These are phyloP conservation scores for Sporothrix luriei DNA, from an alignment of 2,329 filamentous ascomycete species.

Conservation along the genomic window DNA sequence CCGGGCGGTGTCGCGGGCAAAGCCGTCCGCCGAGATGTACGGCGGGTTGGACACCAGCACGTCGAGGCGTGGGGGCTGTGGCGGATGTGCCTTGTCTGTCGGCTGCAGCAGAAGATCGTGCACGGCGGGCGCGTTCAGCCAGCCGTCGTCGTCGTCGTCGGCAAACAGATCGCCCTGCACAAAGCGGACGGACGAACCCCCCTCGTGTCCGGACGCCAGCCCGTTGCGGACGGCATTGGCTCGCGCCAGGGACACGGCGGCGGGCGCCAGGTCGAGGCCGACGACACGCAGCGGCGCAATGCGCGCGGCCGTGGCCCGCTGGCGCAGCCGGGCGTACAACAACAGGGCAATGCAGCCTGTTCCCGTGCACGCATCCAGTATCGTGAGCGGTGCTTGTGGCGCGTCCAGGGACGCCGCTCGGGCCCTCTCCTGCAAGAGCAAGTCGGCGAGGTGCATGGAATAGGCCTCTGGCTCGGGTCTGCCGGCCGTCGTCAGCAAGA, in stretches of 20 bases:
- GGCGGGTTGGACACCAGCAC: constrained; percentile 87
- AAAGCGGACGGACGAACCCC: constrained; percentile 32
- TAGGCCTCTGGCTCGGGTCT: constrained; percentile 73
- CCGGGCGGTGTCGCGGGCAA: constrained; percentile 64
- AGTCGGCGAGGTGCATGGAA: constrained; percentile 56
- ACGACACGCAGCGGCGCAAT: constrained; percentile 52
- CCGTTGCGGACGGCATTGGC: constrained; percentile 64
- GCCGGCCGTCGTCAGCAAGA: neutral
- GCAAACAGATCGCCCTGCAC: constrained; percentile 50
- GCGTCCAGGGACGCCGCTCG: neutral
- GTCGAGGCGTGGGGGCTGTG: constrained; percentile 49
- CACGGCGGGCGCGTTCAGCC: constrained; percentile 38
- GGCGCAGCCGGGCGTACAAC: constrained; percentile 59
- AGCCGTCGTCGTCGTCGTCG: constrained; percentile 43
- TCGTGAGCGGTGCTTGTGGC: constrained; percentile 48
- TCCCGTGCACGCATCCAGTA: constrained; percentile 88
- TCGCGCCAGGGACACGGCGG: constrained; percentile 66
- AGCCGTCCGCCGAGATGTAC: constrained; percentile 73
- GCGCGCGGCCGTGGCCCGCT: constrained; percentile 37
- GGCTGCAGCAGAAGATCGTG: neutral
- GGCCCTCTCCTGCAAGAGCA: constrained; percentile 16
- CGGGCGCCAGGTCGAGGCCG: constrained; percentile 72
- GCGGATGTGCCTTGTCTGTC: neutral
- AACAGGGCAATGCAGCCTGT: constrained; percentile 88
- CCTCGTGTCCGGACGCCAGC: constrained; percentile 9